Conservation (phyloP, 345 rosid genomes). For the Eucalyptus erythrocorys region DNA sequence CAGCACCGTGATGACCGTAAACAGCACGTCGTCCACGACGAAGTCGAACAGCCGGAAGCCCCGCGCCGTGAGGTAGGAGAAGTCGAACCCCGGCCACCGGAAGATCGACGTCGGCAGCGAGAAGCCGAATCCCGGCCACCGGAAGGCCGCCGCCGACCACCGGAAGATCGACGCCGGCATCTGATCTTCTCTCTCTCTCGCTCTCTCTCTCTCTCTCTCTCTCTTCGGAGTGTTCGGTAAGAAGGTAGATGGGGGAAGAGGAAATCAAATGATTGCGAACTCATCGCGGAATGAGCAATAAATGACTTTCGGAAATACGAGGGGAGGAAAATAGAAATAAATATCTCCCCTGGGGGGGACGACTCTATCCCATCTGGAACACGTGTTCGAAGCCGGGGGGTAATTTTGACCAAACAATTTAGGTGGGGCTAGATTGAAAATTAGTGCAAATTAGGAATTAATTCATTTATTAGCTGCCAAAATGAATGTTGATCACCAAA, state of each 20-base stretch:
- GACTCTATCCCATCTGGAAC: background rate
- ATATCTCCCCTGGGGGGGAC: background rate
- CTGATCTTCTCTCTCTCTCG: background rate
- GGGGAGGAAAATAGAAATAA: background rate
- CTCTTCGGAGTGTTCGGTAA: background rate
- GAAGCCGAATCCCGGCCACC: constrained; percentile 44
- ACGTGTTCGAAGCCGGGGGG: background rate
- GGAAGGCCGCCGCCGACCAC: constrained; percentile 2
- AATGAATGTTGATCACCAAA: background rate
- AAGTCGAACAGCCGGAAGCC: constrained; percentile 30
- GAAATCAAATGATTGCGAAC: background rate
- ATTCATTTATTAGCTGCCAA: background rate
- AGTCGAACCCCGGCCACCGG: constrained; percentile 62
- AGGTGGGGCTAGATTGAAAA: background rate
- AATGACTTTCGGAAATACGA: background rate
- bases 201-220: background rate
- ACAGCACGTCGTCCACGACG: constrained; percentile 44
- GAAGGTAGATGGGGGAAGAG: background rate
- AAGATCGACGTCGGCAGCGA: constrained; percentile 20
- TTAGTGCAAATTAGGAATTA: background rate
- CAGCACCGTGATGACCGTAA: constrained; percentile 43
- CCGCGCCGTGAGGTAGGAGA: constrained; percentile 15
- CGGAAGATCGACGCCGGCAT: background rate
- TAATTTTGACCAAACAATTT: background rate
- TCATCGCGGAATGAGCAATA: background rate